A percentile compares a stretch with the other conserved stretches of the same genome.
Evolutionary conservation across 805 yeast genomes (phyloP).

Genomic region (Sugiyamaella floridensis): DNA sequence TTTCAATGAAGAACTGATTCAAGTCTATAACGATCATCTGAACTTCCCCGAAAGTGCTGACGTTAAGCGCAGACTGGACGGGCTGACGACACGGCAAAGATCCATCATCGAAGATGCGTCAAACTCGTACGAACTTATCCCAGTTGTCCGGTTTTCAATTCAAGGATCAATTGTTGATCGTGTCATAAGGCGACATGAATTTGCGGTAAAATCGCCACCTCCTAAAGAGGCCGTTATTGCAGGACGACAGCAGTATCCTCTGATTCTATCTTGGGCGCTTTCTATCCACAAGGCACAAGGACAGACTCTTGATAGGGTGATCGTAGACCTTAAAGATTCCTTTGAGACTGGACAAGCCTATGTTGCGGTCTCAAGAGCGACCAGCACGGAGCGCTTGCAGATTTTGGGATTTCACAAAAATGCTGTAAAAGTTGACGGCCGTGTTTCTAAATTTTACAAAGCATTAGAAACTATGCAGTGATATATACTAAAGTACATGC

Average conservation of each 20-base stretch:
- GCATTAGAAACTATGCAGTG: background rate
- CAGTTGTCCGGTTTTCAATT: background rate
- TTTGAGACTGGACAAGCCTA: slow-evolving; percentile 95
- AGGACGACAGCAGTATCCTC: slow-evolving; percentile 69
- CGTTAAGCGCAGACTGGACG: background rate
- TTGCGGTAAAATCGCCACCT: background rate
- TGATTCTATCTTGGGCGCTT: slow-evolving; percentile 88
- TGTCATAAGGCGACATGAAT: background rate
- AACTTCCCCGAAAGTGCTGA: background rate
- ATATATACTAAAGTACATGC: background rate
- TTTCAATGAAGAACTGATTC: background rate
- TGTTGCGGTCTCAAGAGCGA: slow-evolving; percentile 91
- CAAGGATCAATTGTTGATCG: background rate
- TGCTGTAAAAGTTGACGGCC: slow-evolving; percentile 62
- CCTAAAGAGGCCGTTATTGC: slow-evolving; percentile 39
- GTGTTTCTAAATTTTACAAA: slow-evolving; percentile 63
- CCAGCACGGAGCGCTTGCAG: slow-evolving; percentile 70
- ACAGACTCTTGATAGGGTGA: slow-evolving; percentile 67
- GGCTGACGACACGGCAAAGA: background rate
- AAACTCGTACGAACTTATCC: background rate
- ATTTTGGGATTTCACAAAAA: slow-evolving; percentile 62
- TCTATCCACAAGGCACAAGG: slow-evolving; percentile 97
- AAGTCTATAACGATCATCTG: background rate
- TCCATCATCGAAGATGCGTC: background rate
- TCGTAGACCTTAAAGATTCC: slow-evolving; percentile 66